Evolutionary conservation across 805 yeast species (phyloP), one percentile per base, ranked within the genome.

Genomic region (Danielia oregonensis): DNA sequence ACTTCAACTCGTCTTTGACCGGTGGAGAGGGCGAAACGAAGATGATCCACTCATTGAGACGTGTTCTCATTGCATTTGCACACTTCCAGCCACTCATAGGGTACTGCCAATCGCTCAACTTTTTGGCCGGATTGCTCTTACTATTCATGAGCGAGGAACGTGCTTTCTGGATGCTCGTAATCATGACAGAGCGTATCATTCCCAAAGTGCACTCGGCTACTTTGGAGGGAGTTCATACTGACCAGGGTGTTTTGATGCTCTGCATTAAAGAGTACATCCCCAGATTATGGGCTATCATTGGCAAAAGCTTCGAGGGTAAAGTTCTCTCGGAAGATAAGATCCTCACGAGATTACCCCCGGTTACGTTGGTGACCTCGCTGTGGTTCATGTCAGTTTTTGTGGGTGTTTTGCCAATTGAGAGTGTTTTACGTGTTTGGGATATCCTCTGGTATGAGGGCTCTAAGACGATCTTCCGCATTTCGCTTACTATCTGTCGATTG

Each of bases 331-430:
- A 61, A 22, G 69, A 59, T 48, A 70, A 73, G 51, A 79, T 86
- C 40, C 68, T 91, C 21, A 70, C 77, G 11, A 81, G 83, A 46
- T 62, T 89, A 28, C 97, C 98, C 1, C 95, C 97, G 2, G 74
- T 93, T 4, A 85, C 96, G 1, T 69, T 93, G 29, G 93, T 95
- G 46, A 93, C 97, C 1, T 91, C 96, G 0, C 80, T 95, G 35
- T 93, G 98, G 98, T 93, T 93, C 54, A 91, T 93, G 97, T 85
- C 96, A 49, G 76, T 86, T n/a, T 93, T 85, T 60, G 87, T 93
- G 23, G 96, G 95, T 0, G 78, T 82, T 1, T 60, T 93, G 17
- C 98, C 98, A 0, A 78, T 87, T 15, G 97, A 93, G 52, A 76
- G 94, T 0, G 82, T 87, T 6, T 64, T 93, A 28, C 65, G 97